Base-by-base conservation (phyloP, 2,329 filamentous ascomycete species). In the Didymella pinodella region DNA sequence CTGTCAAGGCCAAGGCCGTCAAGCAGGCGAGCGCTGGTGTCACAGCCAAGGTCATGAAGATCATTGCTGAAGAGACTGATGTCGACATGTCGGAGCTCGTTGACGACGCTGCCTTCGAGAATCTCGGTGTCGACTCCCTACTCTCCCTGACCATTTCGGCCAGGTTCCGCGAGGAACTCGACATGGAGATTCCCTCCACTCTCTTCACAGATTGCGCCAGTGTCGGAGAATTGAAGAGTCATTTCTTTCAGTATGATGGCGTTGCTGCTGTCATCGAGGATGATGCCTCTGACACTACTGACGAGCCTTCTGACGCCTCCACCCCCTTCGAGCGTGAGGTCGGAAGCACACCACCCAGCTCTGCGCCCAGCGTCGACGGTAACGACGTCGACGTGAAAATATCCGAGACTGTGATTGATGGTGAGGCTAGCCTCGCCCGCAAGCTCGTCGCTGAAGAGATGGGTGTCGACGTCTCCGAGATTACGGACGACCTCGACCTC, bases 21-120 rank as follows among this genome's bases (percentile, higher is more conserved):
- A 84, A 85, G 67, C 72, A 78, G 16, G 75, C 80, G 63, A 79
- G 69, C 43, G 82, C 70, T 69, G 85, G 36, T 78, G 82, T 78
- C 68, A 81, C 71, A 73, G 84, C 66, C 59, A 80, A 81, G 62
- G 82, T 90, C 46, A 86, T 89, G 74, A 83, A 85, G 53, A 90
- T 88, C 55, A 87, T 91, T 62, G 86, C 88, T n/a, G 81, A 84
- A 36, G 89, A 91, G 73, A 85, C 85, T 47, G 85, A 86, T 61
- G 80, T 88, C 20, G 83, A 85, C 50, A 80, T 83, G 67, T 79
- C 80, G 20, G 85, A 88, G 68, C 81, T 88, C 51, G 82, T 85
- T 12, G 84, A 87, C 52, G 83, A 85, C 52, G 81, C 85, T 51
- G 83, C 84, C 48, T 88, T 87, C 65, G 84, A 86, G 64, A 86